Evolutionary conservation across 306 rosid species (phyloP).

Genomic region (Oxytropis ochrocephala): DNA sequence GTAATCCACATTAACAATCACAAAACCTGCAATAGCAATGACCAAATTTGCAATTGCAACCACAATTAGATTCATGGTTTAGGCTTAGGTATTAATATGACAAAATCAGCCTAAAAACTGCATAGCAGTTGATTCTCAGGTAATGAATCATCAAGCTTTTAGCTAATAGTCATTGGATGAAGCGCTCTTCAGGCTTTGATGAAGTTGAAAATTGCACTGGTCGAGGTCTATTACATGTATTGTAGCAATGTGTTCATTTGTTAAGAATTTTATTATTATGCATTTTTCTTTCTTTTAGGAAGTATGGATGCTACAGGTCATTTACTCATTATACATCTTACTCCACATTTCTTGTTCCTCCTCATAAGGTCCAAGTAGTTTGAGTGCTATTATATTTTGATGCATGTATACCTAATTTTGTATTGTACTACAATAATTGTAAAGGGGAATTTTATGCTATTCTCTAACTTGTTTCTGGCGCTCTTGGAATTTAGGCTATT

Average conservation of each 20-base stretch:
- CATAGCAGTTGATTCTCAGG: not conserved
- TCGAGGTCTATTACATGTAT: not conserved
- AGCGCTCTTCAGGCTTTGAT: not conserved
- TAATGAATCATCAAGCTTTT: not conserved
- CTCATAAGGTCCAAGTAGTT: not conserved
- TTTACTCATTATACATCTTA: not conserved
- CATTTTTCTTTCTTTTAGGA: not conserved
- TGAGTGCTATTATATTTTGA: not conserved
- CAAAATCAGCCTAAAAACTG: not conserved
- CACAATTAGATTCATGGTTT: not conserved
- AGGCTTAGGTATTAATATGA: not conserved
- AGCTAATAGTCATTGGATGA: not conserved
- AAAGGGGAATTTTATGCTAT: not conserved
- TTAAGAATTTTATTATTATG: not conserved
- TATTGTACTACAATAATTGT: not conserved
- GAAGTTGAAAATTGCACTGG: not conserved
- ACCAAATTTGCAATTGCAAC: not conserved
- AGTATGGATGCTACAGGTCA: not conserved
- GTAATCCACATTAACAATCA: not conserved
- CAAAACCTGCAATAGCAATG: not conserved
- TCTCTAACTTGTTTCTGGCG: constrained; percentile 9
- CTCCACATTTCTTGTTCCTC: not conserved
- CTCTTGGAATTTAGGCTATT: constrained; percentile 47
- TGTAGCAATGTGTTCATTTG: not conserved
- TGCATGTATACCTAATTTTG: not conserved